Evolutionary conservation across 257 asterid species (phyloP).

Genomic region (Solanum pimpinellifolium): DNA sequence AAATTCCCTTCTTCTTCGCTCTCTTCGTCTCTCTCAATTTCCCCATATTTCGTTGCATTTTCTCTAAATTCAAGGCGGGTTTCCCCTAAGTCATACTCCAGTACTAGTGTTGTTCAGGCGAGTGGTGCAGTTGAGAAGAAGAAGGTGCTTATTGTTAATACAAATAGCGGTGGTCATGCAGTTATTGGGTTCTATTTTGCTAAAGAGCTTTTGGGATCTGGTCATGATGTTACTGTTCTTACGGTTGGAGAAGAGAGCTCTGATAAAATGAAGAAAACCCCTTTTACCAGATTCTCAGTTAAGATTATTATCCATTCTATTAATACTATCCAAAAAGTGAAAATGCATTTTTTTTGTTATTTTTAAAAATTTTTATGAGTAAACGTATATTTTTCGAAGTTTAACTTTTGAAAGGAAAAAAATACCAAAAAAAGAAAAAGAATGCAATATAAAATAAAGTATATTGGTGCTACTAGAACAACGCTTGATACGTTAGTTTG

Average conservation of each 20-base stretch:
- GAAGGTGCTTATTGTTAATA: slow-evolving; percentile 72
- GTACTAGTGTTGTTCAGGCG: slow-evolving; percentile 29
- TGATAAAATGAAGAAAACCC: slow-evolving; percentile 98
- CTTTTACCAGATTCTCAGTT: slow-evolving; percentile 90
- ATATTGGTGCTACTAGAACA: background rate
- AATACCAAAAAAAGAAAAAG: background rate
- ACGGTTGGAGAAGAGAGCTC: slow-evolving; percentile 86
- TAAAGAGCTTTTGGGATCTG: slow-evolving; percentile 69
- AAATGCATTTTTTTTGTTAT: too few relatives aligned
- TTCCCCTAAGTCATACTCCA: background rate
- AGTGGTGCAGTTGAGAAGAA: slow-evolving; percentile 48
- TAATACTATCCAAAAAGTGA: background rate
- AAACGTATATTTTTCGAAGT: background rate
- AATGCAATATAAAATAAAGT: background rate
- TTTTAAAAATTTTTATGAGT: too few relatives aligned
- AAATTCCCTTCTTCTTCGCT: slow-evolving; percentile 23
- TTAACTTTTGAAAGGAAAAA: background rate
- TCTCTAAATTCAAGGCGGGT: slow-evolving; percentile 18
- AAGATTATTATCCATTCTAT: background rate
- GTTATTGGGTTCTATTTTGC: slow-evolving; percentile 89
- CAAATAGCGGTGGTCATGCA: slow-evolving; percentile 91
- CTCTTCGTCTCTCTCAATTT: slow-evolving; percentile 47
- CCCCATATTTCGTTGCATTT: slow-evolving; percentile 29
- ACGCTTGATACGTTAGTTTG: background rate
- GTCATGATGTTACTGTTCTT: slow-evolving; percentile 66